phyloP scores from a whole-genome alignment of 75 land plant genomes.

The Sequoia sempervirens region DNA sequence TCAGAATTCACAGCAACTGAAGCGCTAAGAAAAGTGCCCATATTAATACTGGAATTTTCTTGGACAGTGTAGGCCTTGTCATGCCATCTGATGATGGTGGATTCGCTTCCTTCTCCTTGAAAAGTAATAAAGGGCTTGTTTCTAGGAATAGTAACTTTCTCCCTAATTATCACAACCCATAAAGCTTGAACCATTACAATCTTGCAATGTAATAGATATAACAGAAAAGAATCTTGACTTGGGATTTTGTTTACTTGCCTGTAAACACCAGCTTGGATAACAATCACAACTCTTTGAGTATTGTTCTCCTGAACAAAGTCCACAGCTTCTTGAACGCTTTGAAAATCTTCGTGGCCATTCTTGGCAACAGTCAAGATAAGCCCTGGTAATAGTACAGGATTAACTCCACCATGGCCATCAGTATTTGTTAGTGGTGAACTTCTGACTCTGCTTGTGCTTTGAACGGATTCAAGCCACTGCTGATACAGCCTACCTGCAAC shows the following conservation, averaged over 20 bases:
- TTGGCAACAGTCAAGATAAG: neutral
- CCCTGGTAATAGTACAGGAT: neutral
- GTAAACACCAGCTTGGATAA: constrained; percentile 25
- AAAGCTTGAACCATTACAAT: neutral
- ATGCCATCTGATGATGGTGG: constrained; percentile 19
- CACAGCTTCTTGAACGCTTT: constrained; percentile 31
- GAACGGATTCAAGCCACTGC: neutral
- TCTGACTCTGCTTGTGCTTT: neutral
- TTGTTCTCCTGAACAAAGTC: constrained; percentile 31
- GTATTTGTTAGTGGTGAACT: neutral
- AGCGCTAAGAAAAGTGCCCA: neutral
- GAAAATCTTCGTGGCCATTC: constrained; percentile 14
- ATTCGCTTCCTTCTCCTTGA: constrained; percentile 20
- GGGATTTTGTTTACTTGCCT: neutral
- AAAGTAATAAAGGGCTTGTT: constrained; percentile 34
- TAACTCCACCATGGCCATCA: neutral
- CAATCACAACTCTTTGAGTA: constrained; percentile 20
- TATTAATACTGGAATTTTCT: neutral
- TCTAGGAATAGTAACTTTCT: constrained; percentile 26
- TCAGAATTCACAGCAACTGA: neutral
- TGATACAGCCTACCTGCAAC: neutral
- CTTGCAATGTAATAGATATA: neutral
- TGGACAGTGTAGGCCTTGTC: constrained; percentile 13
- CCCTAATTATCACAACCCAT: constrained; percentile 12
- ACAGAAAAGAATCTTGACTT: neutral